These are phyloP conservation scores for Cerioporus squamosus DNA, from an alignment of 1,284 basidiomycete genomes.

Conservation along the genomic window DNA sequence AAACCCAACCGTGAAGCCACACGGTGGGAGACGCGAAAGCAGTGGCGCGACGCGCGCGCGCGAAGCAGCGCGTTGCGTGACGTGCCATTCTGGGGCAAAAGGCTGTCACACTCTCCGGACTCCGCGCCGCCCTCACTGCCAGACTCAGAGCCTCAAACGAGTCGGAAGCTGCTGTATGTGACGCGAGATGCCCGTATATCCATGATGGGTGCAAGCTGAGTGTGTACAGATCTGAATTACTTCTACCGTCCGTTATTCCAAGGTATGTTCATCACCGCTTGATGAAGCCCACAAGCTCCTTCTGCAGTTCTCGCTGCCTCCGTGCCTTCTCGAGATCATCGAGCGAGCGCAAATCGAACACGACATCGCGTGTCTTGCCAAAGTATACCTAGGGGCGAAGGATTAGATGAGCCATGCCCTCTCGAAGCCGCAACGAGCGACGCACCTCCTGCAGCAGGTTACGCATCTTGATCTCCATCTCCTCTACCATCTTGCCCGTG, in stretches of 20 bases:
- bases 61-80: background rate
- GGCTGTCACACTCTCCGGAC: background rate
- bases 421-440: background rate
- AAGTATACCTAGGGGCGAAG: slow-evolving; percentile 81
- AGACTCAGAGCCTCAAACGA: no score
- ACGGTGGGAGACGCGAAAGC: slow-evolving; percentile 2
- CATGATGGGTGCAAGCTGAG: background rate
- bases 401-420: no score
- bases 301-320: slow-evolving; percentile 86
- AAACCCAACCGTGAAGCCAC: background rate
- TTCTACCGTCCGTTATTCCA: background rate
- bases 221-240: slow-evolving; percentile 5
- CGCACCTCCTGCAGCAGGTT: slow-evolving; percentile 88
- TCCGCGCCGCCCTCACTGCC: no score
- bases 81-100: background rate
- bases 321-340: slow-evolving; percentile 86
- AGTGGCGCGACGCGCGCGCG: background rate
- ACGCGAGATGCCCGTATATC: background rate
- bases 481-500: slow-evolving; percentile 94
- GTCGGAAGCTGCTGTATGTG: no score
- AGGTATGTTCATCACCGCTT: slow-evolving; percentile 51
- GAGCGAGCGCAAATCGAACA: slow-evolving; percentile 87
- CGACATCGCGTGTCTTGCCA: slow-evolving; percentile 95
- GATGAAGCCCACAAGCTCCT: slow-evolving; percentile 92
- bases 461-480: slow-evolving; percentile 99